Base-by-base conservation (phyloP, 352 stramenopile species). In the Globisporangium paddicum region DNA sequence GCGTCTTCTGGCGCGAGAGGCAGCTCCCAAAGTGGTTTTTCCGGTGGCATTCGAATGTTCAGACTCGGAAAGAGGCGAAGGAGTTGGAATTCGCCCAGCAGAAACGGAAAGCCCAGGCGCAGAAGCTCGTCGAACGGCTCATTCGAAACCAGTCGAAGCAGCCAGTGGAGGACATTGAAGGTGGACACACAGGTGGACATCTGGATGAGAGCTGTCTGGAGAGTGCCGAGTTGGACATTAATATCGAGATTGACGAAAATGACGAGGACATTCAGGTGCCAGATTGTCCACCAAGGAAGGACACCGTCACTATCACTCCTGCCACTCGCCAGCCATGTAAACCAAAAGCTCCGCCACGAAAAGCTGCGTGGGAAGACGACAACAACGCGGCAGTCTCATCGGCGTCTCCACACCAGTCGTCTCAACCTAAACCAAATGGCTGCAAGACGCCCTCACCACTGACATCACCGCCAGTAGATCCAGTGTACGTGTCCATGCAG, bases 401-500 rank as follows among this genome's bases (percentile, higher is more conserved):
- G 19, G 8, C 45, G 38, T 21, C 51, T 14, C 26, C 51, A 3
- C 21, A 11, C 19, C 26, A 14, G 5, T 37, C 51, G 8, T 48
- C 21, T 26, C 34, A 8, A 1, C 2, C n/a, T 19, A 41, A 21
- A 32, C 28, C 19, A 16, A 30, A 34, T 13, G 5, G 9, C 10
- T 21, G n/a, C 11, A 25, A 41, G 19, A 5, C 6, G 28, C 28
- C 28, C 28, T 32, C 48, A n/a, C 21, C 30, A 23, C 46, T 21
- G 2, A 14, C 21, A 19, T 8, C n/a, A 8, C 49, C 50, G 16
- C 51, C 63, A 14, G 54, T 63, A 5, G 73, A 87, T 50, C 68
- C 75, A 32, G 58, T 87, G 5, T 89, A 82, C 46, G 16, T 63
- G 21, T 67, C 73, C 0, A 90, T 89, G 76, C 67, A 84, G 48